phyloP scores from a whole-genome alignment of 2,329 filamentous ascomycete species.

The Graphilbum sp. region DNA sequence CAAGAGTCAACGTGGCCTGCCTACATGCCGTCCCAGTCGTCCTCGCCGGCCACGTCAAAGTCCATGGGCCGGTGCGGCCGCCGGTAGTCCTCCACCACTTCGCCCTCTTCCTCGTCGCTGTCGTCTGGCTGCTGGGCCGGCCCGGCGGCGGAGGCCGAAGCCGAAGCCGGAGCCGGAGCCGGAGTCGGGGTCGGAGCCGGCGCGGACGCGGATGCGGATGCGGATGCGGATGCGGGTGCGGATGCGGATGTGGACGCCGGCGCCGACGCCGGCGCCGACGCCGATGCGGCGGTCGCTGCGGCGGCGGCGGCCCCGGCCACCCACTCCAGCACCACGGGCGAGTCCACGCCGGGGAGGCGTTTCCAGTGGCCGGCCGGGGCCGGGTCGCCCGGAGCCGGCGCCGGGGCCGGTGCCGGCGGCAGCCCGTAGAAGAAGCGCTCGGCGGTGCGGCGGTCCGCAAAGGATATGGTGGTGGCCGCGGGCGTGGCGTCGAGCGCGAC shows the following conservation, averaged over 20 bases:
- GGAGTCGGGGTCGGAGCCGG: no score
- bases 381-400: no score
- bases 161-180: no score
- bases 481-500: slow-evolving; percentile 36
- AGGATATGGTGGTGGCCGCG: slow-evolving; percentile 36
- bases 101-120: not conserved
- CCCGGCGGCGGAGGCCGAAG: no score
- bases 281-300: no score
- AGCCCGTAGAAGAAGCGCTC: slow-evolving; percentile 50
- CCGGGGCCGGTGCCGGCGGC: not conserved
- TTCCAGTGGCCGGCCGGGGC: slow-evolving; percentile 11
- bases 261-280: no score
- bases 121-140: no score
- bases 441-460: slow-evolving; percentile 52
- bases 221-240: no score
- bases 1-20: no score
- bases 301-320: slow-evolving; percentile 12
- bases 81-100: not conserved
- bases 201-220: no score
- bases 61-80: slow-evolving; percentile 20
- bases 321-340: slow-evolving; percentile 52
- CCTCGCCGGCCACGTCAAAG: slow-evolving; percentile 36
- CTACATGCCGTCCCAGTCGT: slow-evolving; percentile 22
- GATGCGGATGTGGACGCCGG: no score
- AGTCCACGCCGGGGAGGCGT: slow-evolving; percentile 43